Conservation (phyloP, 495 filamentous ascomycete species). For the Xylaria flabelliformis region DNA sequence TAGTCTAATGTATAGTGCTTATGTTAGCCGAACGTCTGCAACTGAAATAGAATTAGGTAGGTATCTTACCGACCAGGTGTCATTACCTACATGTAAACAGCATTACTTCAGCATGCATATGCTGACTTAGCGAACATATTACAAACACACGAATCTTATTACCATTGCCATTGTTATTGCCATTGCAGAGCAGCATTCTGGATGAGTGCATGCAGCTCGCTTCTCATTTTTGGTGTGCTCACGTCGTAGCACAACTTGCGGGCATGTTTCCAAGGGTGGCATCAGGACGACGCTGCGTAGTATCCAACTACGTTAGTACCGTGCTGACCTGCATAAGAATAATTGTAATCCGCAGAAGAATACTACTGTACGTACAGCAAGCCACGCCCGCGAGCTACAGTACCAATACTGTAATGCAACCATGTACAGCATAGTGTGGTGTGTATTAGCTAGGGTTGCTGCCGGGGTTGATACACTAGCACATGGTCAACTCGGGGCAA, state of each 20-base stretch:
- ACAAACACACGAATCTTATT: not conserved
- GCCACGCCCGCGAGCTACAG: not conserved
- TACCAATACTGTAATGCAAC: not conserved
- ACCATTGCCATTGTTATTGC: not conserved
- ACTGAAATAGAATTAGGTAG: not conserved
- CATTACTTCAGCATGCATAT: not conserved
- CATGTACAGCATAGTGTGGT: not conserved
- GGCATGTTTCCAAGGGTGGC: not conserved
- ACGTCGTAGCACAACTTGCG: not conserved
- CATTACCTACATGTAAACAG: not conserved
- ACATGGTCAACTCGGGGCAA: not conserved
- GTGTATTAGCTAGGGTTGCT: not conserved
- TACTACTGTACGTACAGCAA: not conserved
- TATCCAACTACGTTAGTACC: not conserved
- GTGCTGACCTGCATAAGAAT: slow-evolving; percentile 9
- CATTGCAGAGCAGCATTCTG: not conserved
- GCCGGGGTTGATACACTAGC: not conserved
- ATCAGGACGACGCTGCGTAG: not conserved
- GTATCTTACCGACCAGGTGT: too few relatives aligned
- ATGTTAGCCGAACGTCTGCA: not conserved
- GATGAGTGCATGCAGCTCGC: slow-evolving; percentile 1
- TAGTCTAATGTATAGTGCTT: not conserved
- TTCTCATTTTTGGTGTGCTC: not conserved
- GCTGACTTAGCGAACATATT: not conserved
- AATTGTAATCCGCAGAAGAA: not conserved